phyloP scores from a whole-genome alignment of 78 protist genomes.

The Dictyostelium firmibasis region DNA sequence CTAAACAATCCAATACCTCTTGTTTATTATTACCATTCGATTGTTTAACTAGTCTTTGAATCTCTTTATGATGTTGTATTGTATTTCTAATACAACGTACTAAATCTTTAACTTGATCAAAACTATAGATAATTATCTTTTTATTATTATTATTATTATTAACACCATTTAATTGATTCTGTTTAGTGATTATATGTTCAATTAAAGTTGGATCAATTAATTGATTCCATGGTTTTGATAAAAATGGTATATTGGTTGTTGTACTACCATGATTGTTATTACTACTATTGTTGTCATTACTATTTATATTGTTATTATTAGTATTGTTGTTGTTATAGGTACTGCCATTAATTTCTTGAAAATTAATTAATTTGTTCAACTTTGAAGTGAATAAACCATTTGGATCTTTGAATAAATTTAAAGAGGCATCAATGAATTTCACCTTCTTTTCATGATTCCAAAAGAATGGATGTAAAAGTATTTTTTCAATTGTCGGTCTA shows the following conservation, averaged over 20 bases:
- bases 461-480: conserved; percentile 42
- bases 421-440: conserved; percentile 15
- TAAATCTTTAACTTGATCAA: conserved; percentile 15
- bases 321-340: neutral
- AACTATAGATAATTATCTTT: neutral
- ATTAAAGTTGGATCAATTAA: conserved; percentile 2
- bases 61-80: conserved; percentile 38
- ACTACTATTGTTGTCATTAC: neutral
- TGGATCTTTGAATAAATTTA: neutral
- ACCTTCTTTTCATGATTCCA: conserved; percentile 22
- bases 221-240: conserved; percentile 47
- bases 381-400: neutral
- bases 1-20: neutral
- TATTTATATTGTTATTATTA: neutral
- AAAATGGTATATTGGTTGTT: neutral
- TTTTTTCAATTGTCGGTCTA: conserved; percentile 15
- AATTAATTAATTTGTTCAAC: neutral
- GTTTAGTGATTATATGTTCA: neutral
- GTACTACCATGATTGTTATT: neutral
- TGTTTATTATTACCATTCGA: neutral
- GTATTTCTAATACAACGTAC: conserved; percentile 39
- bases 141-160: neutral
- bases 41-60: neutral
- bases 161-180: neutral
- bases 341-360: neutral